Percentiles rank a stretch among this genome's conserved stretches.
Conservation (phyloP, 345 rosid genomes). For the Hibiscus mutabilis region DNA sequence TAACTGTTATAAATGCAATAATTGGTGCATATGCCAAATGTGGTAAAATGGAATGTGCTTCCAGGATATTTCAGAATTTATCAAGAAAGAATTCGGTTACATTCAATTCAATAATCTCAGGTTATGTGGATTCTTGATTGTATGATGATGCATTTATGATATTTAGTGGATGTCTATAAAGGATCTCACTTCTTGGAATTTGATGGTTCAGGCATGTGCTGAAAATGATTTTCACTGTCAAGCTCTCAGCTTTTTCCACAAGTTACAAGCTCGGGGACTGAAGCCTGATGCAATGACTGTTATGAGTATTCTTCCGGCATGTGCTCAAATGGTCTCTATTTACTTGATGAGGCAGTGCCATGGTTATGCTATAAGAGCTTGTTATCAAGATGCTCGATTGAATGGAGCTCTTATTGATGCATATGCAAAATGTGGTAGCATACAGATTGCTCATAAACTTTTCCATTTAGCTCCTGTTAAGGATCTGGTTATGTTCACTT, state of each 20-base stretch:
- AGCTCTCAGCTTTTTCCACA: conserved; percentile 45
- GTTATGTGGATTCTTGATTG: conserved; percentile 46
- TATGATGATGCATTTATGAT: conserved; percentile 37
- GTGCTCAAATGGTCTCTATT: conserved; percentile 54
- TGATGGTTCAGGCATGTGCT: conserved; percentile 64
- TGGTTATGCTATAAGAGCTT: conserved; percentile 53
- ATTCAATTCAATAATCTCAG: conserved; percentile 57
- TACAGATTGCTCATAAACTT: conserved; percentile 46
- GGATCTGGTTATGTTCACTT: conserved; percentile 71
- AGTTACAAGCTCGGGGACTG: conserved; percentile 53
- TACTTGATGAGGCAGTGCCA: conserved; percentile 67
- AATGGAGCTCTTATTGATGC: conserved; percentile 59
- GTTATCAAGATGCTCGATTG: conserved; percentile 49
- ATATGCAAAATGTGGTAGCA: conserved; percentile 78
- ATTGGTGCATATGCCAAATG: conserved; percentile 77
- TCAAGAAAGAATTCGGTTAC: conserved; percentile 45
- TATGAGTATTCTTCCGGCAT: conserved; percentile 67
- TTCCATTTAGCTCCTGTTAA: conserved; percentile 42
- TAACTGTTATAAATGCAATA: conserved; percentile 48
- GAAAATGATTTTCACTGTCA: conserved; percentile 41
- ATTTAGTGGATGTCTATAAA: conserved; percentile 37
- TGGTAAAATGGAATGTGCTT: conserved; percentile 46
- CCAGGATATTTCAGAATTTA: conserved; percentile 44
- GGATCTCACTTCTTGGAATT: conserved; percentile 80
- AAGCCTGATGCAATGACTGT: conserved; percentile 71